Evolutionary conservation across 768 basidiomycete genomes (phyloP).

Genomic region (Mycena amicta): DNA sequence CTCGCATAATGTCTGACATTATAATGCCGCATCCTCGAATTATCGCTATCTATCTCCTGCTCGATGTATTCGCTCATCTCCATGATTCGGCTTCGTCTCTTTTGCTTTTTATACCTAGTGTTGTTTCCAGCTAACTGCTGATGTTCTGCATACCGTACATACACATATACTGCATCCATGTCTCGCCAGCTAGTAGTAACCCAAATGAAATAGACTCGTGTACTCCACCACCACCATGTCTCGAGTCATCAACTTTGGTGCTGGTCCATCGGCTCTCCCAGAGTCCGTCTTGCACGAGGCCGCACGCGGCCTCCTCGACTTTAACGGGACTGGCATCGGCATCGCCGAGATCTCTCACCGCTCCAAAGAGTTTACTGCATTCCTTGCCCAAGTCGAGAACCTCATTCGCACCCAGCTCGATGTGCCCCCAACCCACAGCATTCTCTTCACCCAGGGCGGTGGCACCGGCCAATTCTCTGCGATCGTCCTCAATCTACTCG

Average conservation of each 20-base stretch:
- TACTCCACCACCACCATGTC: constrained; percentile 32
- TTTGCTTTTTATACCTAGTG: constrained; percentile 11
- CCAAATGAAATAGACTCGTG: background rate
- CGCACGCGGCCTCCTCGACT: constrained; percentile 85
- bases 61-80: constrained; percentile 20
- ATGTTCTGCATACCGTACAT: constrained; percentile 15
- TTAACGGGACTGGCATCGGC: constrained; percentile 88
- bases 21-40: constrained; percentile 15
- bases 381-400: constrained; percentile 61
- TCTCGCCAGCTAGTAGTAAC: background rate
- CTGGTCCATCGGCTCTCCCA: constrained; percentile 93
- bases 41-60: constrained; percentile 8
- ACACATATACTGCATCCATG: constrained; percentile 7
- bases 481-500: constrained; percentile 88
- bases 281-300: constrained; percentile 84
- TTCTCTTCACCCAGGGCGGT: constrained; percentile 95
- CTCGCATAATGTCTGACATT: constrained; percentile 25
- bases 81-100: constrained; percentile 16
- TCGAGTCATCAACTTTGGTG: constrained; percentile 86
- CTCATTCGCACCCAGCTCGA: constrained; percentile 76
- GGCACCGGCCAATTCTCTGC: constrained; percentile 92
- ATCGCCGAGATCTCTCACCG: constrained; percentile 97
- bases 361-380: constrained; percentile 81
- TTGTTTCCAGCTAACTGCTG: constrained; percentile 21
- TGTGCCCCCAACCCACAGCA: constrained; percentile 80